Percentiles rank a stretch among this genome's conserved stretches.
Conservation (phyloP, 2,329 filamentous ascomycete genomes). For the Sclerotinia subarctica region DNA sequence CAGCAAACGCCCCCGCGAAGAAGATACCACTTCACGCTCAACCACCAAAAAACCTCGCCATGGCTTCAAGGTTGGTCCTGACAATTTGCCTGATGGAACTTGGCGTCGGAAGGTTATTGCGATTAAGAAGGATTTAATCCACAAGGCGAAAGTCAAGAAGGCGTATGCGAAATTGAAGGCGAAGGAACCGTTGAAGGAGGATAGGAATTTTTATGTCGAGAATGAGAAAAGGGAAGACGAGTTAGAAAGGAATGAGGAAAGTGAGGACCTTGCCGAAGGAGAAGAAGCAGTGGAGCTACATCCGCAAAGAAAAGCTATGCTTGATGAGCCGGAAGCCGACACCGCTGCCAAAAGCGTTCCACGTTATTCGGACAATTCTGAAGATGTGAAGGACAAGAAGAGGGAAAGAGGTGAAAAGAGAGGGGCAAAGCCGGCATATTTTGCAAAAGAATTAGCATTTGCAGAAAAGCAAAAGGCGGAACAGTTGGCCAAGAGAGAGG, state of each 20-base stretch:
- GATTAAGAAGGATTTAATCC: conserved; percentile 84
- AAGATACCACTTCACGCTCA: conserved; percentile 39
- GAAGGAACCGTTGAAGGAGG: conserved; percentile 28
- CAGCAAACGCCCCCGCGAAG: conserved; percentile 53
- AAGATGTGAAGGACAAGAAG: background rate
- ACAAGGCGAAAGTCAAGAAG: conserved; percentile 91
- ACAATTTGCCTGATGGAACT: conserved; percentile 85
- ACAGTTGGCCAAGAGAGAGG: conserved; percentile 47
- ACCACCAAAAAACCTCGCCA: conserved; percentile 55
- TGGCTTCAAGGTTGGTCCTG: conserved; percentile 83
- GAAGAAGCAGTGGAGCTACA: conserved; percentile 49
- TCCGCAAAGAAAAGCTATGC: conserved; percentile 57
- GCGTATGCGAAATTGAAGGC: conserved; percentile 85
- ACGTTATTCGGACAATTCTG: conserved; percentile 3
- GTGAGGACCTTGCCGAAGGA: background rate
- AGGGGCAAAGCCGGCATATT: conserved; percentile 38
- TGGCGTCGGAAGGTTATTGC: conserved; percentile 86
- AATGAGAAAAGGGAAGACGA: background rate
- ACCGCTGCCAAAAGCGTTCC: conserved; percentile 19
- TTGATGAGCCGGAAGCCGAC: conserved; percentile 44
- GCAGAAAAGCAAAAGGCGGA: conserved; percentile 52
- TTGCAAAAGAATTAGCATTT: conserved; percentile 39
- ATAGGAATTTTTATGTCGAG: conserved; percentile 10
- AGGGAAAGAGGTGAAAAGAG: conserved; percentile 21
- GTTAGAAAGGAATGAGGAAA: background rate